phyloP scores from a whole-genome alignment of 2,329 filamentous ascomycete genomes.

The Pseudovirgaria hyperparasitica region DNA sequence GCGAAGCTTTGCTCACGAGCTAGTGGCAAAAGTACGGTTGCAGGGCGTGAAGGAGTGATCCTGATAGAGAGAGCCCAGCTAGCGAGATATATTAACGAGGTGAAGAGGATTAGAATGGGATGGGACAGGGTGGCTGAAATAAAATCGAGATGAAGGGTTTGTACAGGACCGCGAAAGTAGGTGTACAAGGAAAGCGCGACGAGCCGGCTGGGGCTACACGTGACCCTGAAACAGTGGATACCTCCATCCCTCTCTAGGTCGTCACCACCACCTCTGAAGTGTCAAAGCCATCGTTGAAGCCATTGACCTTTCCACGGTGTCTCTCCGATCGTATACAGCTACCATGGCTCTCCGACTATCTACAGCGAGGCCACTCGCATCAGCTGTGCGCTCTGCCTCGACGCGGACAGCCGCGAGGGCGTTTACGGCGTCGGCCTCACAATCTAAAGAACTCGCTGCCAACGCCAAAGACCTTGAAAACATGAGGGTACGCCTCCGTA shows the following conservation, averaged over 20 bases:
- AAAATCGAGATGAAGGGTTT: constrained; percentile 3
- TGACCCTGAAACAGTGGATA: no score
- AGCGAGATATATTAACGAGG: neutral
- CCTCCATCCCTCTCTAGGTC: no score
- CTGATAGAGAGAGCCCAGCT: no score
- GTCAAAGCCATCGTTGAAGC: neutral
- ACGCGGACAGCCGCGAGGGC: constrained; percentile 20
- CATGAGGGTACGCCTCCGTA: constrained; percentile 28
- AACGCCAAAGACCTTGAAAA: constrained; percentile 31
- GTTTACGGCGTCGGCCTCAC: constrained; percentile 29
- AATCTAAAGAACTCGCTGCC: constrained; percentile 31
- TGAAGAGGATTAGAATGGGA: neutral
- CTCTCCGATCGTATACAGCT: neutral
- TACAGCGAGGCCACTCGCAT: constrained; percentile 25
- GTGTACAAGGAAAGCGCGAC: no score
- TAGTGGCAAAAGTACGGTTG: neutral
- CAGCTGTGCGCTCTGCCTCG: constrained; percentile 21
- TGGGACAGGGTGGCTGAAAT: neutral
- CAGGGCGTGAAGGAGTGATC: constrained; percentile 1
- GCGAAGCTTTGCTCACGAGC: neutral
- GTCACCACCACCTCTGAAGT: no score
- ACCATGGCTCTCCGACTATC: constrained; percentile 29
- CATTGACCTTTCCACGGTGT: constrained; percentile 1
- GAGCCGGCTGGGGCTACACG: no score
- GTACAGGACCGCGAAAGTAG: constrained; percentile 3